Percentiles rank a stretch among this genome's conserved stretches.
Evolutionary conservation across 495 filamentous ascomycete genomes (phyloP).

Genomic region (Penicillium silybi): DNA sequence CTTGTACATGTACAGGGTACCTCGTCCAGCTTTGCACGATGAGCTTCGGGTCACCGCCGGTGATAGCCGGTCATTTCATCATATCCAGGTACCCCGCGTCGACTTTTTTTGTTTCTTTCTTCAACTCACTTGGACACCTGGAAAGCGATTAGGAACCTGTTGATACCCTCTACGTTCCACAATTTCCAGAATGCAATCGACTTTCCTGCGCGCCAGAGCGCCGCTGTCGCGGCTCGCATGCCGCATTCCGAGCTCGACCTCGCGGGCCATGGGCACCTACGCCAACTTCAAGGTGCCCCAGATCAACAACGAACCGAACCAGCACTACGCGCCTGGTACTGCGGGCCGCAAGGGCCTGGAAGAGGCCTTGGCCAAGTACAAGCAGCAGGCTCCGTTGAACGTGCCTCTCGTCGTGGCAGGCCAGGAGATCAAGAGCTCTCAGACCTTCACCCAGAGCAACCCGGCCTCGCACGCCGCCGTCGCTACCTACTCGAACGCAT

Average conservation of each 20-base stretch:
- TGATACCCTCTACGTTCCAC: background rate
- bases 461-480: slow-evolving; percentile 72
- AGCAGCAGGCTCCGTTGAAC: slow-evolving; percentile 6
- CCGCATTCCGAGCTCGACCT: slow-evolving; percentile 23
- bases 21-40: background rate
- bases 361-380: slow-evolving; percentile 55
- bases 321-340: slow-evolving; percentile 81
- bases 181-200: slow-evolving; percentile 32
- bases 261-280: slow-evolving; percentile 46
- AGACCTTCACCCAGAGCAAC: slow-evolving; percentile 57
- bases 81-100: slow-evolving; percentile 19
- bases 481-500: slow-evolving; percentile 75
- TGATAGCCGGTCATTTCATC: slow-evolving; percentile 26
- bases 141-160: background rate
- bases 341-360: slow-evolving; percentile 69
- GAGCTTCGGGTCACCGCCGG: slow-evolving; percentile 12
- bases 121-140: slow-evolving; percentile 3
- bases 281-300: slow-evolving; percentile 85
- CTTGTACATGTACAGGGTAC: slow-evolving; percentile 5
- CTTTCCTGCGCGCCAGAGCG: slow-evolving; percentile 30
- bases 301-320: slow-evolving; percentile 88
- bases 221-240: slow-evolving; percentile 25
- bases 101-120: slow-evolving; percentile 7
- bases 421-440: slow-evolving; percentile 32
- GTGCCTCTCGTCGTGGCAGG: slow-evolving; percentile 7